A percentile compares a stretch with the other conserved stretches of the same genome.
These are phyloP conservation scores for Henningerozyma blattae DNA, from an alignment of 805 yeast species.

Conservation along the genomic window DNA sequence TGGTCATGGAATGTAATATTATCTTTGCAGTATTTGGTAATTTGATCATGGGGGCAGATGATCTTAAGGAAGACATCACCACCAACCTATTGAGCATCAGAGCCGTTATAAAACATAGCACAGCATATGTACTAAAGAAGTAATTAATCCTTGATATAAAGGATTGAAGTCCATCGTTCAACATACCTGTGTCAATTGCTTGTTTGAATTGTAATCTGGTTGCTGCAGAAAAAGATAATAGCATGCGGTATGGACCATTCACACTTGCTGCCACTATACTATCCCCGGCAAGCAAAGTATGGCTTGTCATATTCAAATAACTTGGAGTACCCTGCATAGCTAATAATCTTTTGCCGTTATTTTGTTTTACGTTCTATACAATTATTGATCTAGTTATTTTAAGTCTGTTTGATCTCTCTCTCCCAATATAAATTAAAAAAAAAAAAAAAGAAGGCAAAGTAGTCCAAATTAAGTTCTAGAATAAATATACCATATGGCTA, in stretches of 20 bases:
- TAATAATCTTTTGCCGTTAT: too few species aligned
- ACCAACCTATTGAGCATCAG: conserved; percentile 44
- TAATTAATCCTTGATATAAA: conserved; percentile 24
- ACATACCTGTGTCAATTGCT: conserved; percentile 3
- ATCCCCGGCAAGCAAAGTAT: conserved; percentile 9
- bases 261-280: conserved; percentile 6
- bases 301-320: conserved; percentile 16
- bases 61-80: conserved; percentile 43
- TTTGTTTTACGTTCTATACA: too few species aligned
- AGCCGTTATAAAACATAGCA: conserved; percentile 46
- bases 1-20: neutral
- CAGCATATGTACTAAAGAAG: conserved; percentile 38
- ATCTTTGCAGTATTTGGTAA: neutral
- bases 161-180: conserved; percentile 1
- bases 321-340: conserved; percentile 2
- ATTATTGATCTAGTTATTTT: too few species aligned
- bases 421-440: too few species aligned
- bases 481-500: too few species aligned
- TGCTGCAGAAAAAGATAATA: conserved; percentile 12
- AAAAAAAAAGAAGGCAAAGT: too few species aligned
- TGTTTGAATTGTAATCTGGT: conserved; percentile 15
- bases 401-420: too few species aligned
- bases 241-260: conserved; percentile 14
- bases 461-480: too few species aligned
- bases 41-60: conserved; percentile 24